Conservation (phyloP, 179 eudicot genomes). For the Gypsophila paniculata region DNA sequence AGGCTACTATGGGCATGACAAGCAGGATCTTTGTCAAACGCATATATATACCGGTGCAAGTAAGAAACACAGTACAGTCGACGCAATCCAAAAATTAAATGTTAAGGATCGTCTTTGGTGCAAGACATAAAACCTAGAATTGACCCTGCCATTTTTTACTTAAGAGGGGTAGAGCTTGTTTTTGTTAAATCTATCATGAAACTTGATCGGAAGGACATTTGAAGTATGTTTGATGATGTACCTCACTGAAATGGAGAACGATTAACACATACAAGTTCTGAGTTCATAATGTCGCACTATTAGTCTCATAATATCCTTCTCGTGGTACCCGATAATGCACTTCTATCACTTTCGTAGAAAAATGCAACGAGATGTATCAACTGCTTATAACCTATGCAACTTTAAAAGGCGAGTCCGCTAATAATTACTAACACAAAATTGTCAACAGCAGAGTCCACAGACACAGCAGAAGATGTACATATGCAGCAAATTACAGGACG, state of each 20-base stretch:
- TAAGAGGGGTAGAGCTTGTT: background rate
- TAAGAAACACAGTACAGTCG: too few species aligned
- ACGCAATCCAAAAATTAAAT: background rate
- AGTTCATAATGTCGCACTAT: background rate
- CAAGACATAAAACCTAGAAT: background rate
- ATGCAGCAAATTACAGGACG: too few species aligned
- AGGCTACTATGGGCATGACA: too few species aligned
- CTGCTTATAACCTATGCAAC: background rate
- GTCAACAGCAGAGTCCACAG: too few species aligned
- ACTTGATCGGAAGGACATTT: background rate
- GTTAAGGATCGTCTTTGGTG: background rate
- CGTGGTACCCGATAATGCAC: background rate
- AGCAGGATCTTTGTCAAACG: too few species aligned
- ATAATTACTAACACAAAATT: too few species aligned
- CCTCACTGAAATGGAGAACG: background rate
- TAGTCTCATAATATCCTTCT: background rate
- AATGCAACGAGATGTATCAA: too few species aligned
- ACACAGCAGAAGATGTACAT: too few species aligned
- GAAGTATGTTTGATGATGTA: background rate
- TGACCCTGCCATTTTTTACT: background rate
- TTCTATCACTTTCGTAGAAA: background rate
- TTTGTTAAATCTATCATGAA: background rate
- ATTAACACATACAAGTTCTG: background rate
- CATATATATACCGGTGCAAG: too few species aligned
- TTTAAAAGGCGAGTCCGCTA: background rate